Base-by-base conservation (phyloP, 2,329 filamentous ascomycete genomes). In the Hypoxylon sp. region DNA sequence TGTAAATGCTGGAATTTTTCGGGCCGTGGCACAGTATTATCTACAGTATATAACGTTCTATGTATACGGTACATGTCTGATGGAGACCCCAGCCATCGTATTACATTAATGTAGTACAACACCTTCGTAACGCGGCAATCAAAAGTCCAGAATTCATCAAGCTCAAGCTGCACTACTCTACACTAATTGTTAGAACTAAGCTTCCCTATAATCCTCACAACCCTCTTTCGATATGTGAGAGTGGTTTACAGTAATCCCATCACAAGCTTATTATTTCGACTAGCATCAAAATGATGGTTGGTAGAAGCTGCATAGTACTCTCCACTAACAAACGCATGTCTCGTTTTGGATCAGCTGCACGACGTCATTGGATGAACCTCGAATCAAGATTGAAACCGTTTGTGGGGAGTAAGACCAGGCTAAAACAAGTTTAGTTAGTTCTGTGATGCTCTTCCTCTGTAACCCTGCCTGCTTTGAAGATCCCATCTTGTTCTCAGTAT, bases 281-380 rank as follows among this genome's bases (percentile, higher is more conserved):
- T 57, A n/a, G n/a, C n/a, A 15, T n/a, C 19, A 31, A 44, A 55
- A 24, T 35, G 44, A 13, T 31, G n/a, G 42, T 19, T 29, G 29
- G 29, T 31, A 59, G 19, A n/a, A 37, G 39, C 39, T 65, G 48
- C 29, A 19, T 57, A 47, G 35, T 27, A 3, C 50, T 56, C 51
- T 51, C 44, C 35, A 50, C 48, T 35, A 68, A 50, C 47, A 58
- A 37, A 62, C 35, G 52, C n/a, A 67, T 65, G 39, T 60, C 57
- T 70, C 46, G 39, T 68, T 68, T 57, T 21, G 54, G 65, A 68
- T 68, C 65, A 53, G 42, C 50, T 61, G 21, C 61, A 27, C 53
- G 21, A 59, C 61, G 46, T 65, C 67, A 68, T 70, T 70, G 67
- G 67, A 48, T 39, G 17, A 50, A 56, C 21, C 44, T 58, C 57